These are phyloP conservation scores for Dunaliella primolecta DNA, from an alignment of 139 green algal genomes.

Conservation along the genomic window DNA sequence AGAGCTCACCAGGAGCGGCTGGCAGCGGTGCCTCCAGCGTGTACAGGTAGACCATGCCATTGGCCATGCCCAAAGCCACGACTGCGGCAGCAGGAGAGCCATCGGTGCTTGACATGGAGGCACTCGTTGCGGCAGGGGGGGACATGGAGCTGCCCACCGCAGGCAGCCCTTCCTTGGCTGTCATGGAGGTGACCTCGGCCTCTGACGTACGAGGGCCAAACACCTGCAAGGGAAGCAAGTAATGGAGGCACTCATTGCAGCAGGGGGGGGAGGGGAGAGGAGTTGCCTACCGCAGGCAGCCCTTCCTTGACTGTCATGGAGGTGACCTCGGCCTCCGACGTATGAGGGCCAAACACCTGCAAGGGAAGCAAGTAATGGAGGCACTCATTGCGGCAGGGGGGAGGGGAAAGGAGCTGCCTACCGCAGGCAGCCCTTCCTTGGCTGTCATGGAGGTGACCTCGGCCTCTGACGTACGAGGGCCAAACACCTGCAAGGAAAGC, in stretches of 20 bases:
- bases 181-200: constrained; percentile 45
- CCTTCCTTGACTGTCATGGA: constrained; percentile 22
- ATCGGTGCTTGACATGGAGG: background rate
- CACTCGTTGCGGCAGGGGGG: background rate
- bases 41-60: constrained; percentile 42
- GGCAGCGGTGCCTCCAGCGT: constrained; percentile 23
- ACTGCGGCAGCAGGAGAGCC: background rate
- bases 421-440: background rate
- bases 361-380: background rate
- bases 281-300: background rate
- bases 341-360: constrained; percentile 42
- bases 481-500: constrained; percentile 31
- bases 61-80: constrained; percentile 40
- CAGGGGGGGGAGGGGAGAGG: background rate
- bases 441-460: constrained; percentile 47
- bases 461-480: constrained; percentile 48
- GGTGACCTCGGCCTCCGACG: constrained; percentile 56
- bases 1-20: background rate
- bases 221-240: background rate
- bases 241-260: background rate
- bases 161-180: constrained; percentile 14
- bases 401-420: background rate
- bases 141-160: background rate
- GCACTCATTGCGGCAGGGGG: background rate
- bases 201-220: constrained; percentile 58